Evolutionary conservation across 208 protist genomes (phyloP), one percentile per base, ranked within the genome.

Genomic region (Angomonas desouzai): DNA sequence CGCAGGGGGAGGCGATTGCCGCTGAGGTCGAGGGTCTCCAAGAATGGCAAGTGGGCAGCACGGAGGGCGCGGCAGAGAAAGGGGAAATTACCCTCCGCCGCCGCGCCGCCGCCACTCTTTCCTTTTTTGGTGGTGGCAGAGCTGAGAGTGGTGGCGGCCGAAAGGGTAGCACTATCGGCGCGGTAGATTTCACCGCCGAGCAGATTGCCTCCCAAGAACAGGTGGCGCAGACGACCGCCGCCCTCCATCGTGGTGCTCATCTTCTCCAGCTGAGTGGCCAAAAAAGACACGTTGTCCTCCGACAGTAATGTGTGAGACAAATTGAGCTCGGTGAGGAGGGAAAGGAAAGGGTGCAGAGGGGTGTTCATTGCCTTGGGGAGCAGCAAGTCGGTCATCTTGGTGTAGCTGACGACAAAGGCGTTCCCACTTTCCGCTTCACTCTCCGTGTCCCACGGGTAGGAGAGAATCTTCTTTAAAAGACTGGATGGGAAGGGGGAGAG

Each of bases 21-120:
- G 1, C 73, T 68, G 32, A 92, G 77, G 43, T 79, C 73, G 51
- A 92, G 72, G 23, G 70, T 62, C 58, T 68, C 65, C n/a, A 92
- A 70, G 49, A 30, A 45, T n/a, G 85, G 85, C 1, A 71, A 65
- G 49, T 68, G 70, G 47, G 69, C 58, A 27, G 79, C 67, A 0
- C 85, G 81, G 6, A 92, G 70, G 9, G 75, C 81, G 38, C 81
- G 83, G 67, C 79, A 83, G 16, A 92, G 81, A 51, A 83, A 83
- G 25, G 77, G 68, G 36, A 85, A 85, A 40, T 45, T 68, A 59
- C 67, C 67, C 18, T 62, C 79, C 40, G 36, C 6, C 13, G 36
- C 13, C 36, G 36, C 43, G 18, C 43, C 58, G 38, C 62, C 64
- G 33, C 51, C 72, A 48, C 48, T 53, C 34, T 51, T 61, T 1